These are phyloP conservation scores for Clitopilus passeckerianus DNA, from an alignment of 768 basidiomycete species.

Conservation along the genomic window DNA sequence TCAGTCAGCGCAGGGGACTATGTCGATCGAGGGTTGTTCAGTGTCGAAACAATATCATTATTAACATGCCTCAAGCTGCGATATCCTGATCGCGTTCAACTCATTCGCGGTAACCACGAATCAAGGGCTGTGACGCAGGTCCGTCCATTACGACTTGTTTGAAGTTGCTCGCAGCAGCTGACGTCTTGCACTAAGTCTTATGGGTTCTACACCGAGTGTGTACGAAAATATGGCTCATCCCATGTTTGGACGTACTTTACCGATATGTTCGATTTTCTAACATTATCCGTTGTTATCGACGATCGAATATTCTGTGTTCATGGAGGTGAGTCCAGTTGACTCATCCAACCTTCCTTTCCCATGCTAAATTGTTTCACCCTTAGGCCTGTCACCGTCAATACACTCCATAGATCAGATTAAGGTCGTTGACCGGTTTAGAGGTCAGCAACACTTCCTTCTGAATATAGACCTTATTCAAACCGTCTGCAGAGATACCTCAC, in stretches of 20 bases:
- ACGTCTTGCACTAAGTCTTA: constrained; percentile 65
- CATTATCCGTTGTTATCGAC: constrained; percentile 96
- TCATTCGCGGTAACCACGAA: constrained; percentile 98
- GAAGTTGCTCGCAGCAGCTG: constrained; percentile 17
- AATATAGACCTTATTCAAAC: constrained; percentile 10
- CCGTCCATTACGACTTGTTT: constrained; percentile 26
- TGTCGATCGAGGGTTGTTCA: constrained; percentile 96
- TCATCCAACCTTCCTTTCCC: constrained; percentile 7
- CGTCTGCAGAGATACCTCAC: constrained; percentile 85
- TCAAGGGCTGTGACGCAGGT: constrained; percentile 97
- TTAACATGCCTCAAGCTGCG: constrained; percentile 95
- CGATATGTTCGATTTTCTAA: constrained; percentile 99
- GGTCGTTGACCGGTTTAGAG: constrained; percentile 97
- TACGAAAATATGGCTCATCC: constrained; percentile 93
- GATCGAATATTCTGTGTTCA: constrained; percentile 99
- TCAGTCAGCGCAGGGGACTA: constrained; percentile 74
- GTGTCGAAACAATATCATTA: constrained; percentile 97
- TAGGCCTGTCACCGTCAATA: constrained; percentile 95
- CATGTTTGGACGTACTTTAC: constrained; percentile 99
- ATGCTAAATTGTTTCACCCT: constrained; percentile 4
- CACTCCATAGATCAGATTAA: constrained; percentile 99
- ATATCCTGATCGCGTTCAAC: constrained; percentile 93
- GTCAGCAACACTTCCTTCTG: constrained; percentile 33
- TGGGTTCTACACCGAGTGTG: constrained; percentile 98
- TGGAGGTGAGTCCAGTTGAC: constrained; percentile 58